phyloP scores from a whole-genome alignment of 352 stramenopile genomes.

The Phytophthora foliorum region DNA sequence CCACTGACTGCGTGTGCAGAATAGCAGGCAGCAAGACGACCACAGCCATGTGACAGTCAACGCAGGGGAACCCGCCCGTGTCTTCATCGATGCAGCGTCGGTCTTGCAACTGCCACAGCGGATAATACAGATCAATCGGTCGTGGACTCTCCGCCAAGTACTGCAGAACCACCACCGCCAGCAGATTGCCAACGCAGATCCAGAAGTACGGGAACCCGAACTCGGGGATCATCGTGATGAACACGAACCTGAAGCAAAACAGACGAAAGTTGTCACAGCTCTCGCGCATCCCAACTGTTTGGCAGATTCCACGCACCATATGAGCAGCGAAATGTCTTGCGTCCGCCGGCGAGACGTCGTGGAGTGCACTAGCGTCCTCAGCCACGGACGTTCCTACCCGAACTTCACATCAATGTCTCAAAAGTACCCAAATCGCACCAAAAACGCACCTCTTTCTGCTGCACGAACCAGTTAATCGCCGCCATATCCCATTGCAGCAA shows the following conservation, averaged over 20 bases:
- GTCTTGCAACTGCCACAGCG: conserved; percentile 39
- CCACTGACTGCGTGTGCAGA: conserved; percentile 44
- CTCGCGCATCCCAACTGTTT: not conserved
- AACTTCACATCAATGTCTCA: not conserved
- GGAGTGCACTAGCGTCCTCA: conserved; percentile 51
- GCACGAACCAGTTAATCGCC: conserved; percentile 46
- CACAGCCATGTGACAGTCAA: conserved; percentile 81
- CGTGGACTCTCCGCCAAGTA: conserved; percentile 48
- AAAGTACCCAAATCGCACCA: not conserved
- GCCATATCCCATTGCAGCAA: conserved; percentile 69
- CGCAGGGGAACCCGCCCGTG: conserved; percentile 67
- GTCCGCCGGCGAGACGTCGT: conserved; percentile 66
- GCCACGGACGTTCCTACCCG: conserved; percentile 35
- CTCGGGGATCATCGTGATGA: conserved; percentile 60
- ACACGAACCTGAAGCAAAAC: conserved; percentile 59
- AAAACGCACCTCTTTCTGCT: conserved; percentile 46
- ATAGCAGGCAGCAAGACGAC: conserved; percentile 73
- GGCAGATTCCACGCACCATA: conserved; percentile 50
- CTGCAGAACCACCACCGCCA: conserved; percentile 62
- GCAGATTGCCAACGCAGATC: conserved; percentile 67
- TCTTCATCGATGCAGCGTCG: conserved; percentile 52
- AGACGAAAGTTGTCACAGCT: conserved; percentile 17
- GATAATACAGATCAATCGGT: conserved; percentile 62
- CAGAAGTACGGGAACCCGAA: conserved; percentile 78
- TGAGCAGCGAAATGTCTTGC: conserved; percentile 69